These are phyloP conservation scores for Sporormia fimetaria DNA, from an alignment of 495 filamentous ascomycete species.

Conservation along the genomic window DNA sequence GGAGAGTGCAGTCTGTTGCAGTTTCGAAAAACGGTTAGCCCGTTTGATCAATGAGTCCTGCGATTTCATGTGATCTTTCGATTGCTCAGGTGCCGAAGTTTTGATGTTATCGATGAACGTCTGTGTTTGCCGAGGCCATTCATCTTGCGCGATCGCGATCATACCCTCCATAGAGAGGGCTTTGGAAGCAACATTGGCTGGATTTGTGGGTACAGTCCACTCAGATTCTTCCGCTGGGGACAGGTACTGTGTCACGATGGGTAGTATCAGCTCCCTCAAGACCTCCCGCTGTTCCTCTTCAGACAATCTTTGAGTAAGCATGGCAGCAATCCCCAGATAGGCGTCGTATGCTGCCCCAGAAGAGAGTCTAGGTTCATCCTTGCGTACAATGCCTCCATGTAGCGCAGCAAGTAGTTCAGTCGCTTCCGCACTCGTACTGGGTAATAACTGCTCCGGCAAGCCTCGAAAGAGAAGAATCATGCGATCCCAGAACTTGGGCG, in stretches of 20 bases:
- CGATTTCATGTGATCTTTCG: slow-evolving; percentile 58
- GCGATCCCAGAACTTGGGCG: slow-evolving; percentile 58
- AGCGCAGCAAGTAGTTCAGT: slow-evolving; percentile 51
- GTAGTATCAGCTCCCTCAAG: slow-evolving; percentile 40
- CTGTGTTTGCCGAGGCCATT: slow-evolving; percentile 47
- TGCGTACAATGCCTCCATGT: slow-evolving; percentile 54
- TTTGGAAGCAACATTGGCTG: slow-evolving; percentile 34
- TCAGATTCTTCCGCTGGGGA: slow-evolving; percentile 36
- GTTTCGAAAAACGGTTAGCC: slow-evolving; percentile 5
- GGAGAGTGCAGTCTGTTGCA: slow-evolving; percentile 6
- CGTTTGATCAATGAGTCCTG: slow-evolving; percentile 45
- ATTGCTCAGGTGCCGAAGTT: slow-evolving; percentile 64
- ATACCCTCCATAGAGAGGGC: slow-evolving; percentile 31
- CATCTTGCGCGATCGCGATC: slow-evolving; percentile 32
- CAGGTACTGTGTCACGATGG: slow-evolving; percentile 49
- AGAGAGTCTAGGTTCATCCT: slow-evolving; percentile 62
- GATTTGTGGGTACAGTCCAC: slow-evolving; percentile 42
- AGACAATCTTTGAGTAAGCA: slow-evolving; percentile 38
- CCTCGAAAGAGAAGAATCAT: slow-evolving; percentile 47
- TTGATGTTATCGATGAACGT: slow-evolving; percentile 50
- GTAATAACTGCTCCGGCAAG: slow-evolving; percentile 46
- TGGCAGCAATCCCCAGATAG: slow-evolving; percentile 51
- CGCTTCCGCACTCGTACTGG: slow-evolving; percentile 39
- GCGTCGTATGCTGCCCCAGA: slow-evolving; percentile 54
- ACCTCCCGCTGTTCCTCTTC: slow-evolving; percentile 41